Evolutionary conservation across 176 grass and related monocot species (phyloP).

Genomic region (Triticum urartu): DNA sequence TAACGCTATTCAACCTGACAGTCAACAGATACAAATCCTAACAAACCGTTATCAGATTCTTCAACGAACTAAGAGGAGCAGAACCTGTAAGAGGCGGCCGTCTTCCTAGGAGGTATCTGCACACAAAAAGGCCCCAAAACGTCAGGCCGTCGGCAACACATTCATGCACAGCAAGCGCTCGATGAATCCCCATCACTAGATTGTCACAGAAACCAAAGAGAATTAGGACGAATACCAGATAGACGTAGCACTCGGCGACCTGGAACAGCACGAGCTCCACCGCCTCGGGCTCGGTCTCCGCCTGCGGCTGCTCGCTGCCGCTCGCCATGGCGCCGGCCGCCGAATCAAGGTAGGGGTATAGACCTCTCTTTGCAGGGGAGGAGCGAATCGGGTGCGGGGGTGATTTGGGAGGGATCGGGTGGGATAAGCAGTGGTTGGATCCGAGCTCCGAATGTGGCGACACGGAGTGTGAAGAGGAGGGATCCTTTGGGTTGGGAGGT

Average conservation of each 20-base stretch:
- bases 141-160: slow-evolving; percentile 22
- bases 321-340: slow-evolving; percentile 37
- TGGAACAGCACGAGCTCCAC: slow-evolving; percentile 92
- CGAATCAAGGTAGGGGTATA: background rate
- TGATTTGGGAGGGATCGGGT: background rate
- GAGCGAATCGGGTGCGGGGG: background rate
- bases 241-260: slow-evolving; percentile 90
- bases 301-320: slow-evolving; percentile 45
- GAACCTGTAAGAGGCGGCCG: slow-evolving; percentile 89
- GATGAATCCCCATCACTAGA: slow-evolving; percentile 2
- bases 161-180: background rate
- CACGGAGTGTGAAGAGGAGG: slow-evolving; percentile 11
- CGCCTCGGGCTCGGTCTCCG: slow-evolving; percentile 44
- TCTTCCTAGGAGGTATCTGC: slow-evolving; percentile 98
- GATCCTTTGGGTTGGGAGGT: background rate
- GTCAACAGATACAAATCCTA: background rate
- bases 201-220: background rate
- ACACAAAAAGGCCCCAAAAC: slow-evolving; percentile 11
- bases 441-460: slow-evolving; percentile 15
- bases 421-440: background rate
- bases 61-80: background rate
- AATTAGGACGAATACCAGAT: slow-evolving; percentile 54
- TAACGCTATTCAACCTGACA: background rate
- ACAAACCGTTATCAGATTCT: background rate
- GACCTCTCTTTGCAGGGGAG: background rate